Evolutionary conservation across 371 early-diverging fungal species (phyloP).

Genomic region (Umbelopsis sp.): DNA sequence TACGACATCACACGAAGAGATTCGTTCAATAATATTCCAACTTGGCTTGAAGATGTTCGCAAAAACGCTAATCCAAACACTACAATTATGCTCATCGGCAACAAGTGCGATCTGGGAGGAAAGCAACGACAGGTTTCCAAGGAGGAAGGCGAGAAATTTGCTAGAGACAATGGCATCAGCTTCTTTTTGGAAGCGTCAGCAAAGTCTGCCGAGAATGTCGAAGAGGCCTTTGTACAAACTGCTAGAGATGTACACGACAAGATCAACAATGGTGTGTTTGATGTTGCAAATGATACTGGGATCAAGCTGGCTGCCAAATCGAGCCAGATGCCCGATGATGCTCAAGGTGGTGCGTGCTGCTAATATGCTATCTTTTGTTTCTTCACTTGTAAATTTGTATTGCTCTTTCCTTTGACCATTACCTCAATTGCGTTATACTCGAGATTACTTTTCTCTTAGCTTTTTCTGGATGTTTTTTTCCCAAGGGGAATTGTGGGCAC

Average conservation of each 20-base stretch:
- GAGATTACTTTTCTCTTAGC: not conserved
- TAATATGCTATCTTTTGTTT: slow-evolving; percentile 5
- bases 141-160: slow-evolving; percentile 92
- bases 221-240: slow-evolving; percentile 78
- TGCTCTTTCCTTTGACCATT: slow-evolving; percentile 54
- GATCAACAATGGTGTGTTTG: slow-evolving; percentile 78
- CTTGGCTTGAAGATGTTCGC: slow-evolving; percentile 91
- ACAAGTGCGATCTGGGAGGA: slow-evolving; percentile 87
- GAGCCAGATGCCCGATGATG: slow-evolving; percentile 6
- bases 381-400: slow-evolving; percentile 39
- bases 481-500: not conserved
- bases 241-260: slow-evolving; percentile 85
- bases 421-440: slow-evolving; percentile 47
- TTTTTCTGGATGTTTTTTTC: not conserved
- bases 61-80: slow-evolving; percentile 91
- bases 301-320: slow-evolving; percentile 14
- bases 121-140: slow-evolving; percentile 77
- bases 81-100: slow-evolving; percentile 91
- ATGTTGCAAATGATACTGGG: slow-evolving; percentile 18
- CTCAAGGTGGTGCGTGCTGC: slow-evolving; percentile 2
- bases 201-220: slow-evolving; percentile 91
- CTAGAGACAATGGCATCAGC: slow-evolving; percentile 77
- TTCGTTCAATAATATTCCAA: slow-evolving; percentile 88
- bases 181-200: slow-evolving; percentile 95
- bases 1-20: slow-evolving; percentile 86